Evolutionary conservation across 1,139 yeast genomes (phyloP).

Genomic region (Blastobotrys ciferrii): DNA sequence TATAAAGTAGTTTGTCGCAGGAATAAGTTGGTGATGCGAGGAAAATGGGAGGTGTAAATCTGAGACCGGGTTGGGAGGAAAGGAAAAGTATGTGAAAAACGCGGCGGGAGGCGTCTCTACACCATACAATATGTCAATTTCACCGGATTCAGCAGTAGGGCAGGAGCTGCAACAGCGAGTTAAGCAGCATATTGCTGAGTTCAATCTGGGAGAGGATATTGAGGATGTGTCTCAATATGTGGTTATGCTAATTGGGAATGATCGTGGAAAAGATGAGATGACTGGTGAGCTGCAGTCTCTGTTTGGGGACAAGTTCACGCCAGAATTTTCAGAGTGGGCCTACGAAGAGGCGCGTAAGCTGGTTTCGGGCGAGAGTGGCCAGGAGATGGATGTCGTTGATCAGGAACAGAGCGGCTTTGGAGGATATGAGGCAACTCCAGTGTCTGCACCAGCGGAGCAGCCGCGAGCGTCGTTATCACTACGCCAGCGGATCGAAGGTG

Average conservation of each 20-base stretch:
- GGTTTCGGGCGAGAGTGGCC: conserved; percentile 11
- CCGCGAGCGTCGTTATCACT: conserved; percentile 1
- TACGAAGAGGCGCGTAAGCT: conserved; percentile 47
- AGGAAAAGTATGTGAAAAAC: background rate
- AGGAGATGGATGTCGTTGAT: background rate
- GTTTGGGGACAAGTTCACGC: conserved; percentile 62
- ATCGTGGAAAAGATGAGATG: conserved; percentile 63
- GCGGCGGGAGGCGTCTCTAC: background rate
- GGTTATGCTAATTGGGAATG: conserved; percentile 67
- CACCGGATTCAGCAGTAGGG: conserved; percentile 22
- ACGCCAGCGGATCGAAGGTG: background rate
- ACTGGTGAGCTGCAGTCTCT: conserved; percentile 61
- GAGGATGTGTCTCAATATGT: conserved; percentile 80
- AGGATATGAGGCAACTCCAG: conserved; percentile 9
- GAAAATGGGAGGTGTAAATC: background rate
- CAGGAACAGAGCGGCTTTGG: conserved; percentile 15
- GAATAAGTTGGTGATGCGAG: no score
- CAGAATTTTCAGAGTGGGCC: conserved; percentile 47
- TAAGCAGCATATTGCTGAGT: conserved; percentile 18
- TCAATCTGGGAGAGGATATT: conserved; percentile 54
- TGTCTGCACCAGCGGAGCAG: background rate
- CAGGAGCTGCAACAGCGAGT: conserved; percentile 21
- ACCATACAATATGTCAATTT: conserved; percentile 1
- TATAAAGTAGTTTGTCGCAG: no score
- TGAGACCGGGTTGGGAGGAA: conserved; percentile 6